Base-by-base conservation (phyloP, 2,329 filamentous ascomycete species). In the Colletotrichum musicola region DNA sequence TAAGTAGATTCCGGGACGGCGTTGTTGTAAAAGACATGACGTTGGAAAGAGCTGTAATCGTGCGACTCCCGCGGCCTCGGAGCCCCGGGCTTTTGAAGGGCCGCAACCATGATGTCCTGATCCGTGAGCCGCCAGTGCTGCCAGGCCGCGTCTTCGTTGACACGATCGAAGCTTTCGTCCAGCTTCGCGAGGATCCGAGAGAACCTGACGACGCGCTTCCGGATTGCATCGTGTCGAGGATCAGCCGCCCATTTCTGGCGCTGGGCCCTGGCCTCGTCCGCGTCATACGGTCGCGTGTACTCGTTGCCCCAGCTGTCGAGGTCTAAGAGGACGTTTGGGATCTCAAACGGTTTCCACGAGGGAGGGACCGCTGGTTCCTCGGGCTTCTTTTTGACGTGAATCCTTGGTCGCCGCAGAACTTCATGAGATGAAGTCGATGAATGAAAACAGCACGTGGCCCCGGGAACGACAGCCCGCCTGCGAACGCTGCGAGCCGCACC, bases 271-370 rank as follows among this genome's bases (percentile, higher is more conserved):
- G 82, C 82, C 51, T 84, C 77, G 4, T 72, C 70, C 3, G 78
- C 71, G 53, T 81, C 76, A 62, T 77, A 82, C 2, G 75, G 73
- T 30, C 85, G 83, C 46, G 88, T 84, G 54, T 78, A 74, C 1
- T 73, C 76, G 70, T 74, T 82, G 20, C 82, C 79, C 68, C 83
- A 80, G 51, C 84, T 83, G 71, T 88, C 86, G 46, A 89, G 83
- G 66, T 89, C 85, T 46, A 89, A 78, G 3, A 88, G 74, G 12
- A 84, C 70, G 18, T 79, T 62, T 13, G 83, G 80, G 47, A 85
- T 76, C 25, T 83, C 59, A 22, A 71, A 72, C 5, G 68, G 68
- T 20, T 44, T 63, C 68, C 68, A 71, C 38, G 56, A 67, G 16
- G 42, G 49, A 12, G 67, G 62, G 16, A 60, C 14, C 18, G 44